These are phyloP conservation scores for Alternaria solani DNA, from an alignment of 2,329 filamentous ascomycete genomes.

Conservation along the genomic window DNA sequence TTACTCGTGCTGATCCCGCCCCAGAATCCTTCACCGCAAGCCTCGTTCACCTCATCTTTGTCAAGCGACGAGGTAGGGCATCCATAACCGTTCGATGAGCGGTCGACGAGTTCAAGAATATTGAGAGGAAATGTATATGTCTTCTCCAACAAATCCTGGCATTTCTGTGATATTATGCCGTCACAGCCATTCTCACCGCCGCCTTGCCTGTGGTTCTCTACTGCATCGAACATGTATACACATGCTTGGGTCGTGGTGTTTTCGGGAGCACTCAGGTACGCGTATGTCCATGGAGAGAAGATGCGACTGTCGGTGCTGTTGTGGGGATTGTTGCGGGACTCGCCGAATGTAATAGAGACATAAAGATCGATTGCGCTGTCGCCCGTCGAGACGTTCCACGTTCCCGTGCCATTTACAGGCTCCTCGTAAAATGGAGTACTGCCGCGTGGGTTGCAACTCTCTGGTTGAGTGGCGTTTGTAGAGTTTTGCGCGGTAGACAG, in stretches of 20 bases:
- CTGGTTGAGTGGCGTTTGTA: neutral
- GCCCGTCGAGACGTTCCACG: neutral
- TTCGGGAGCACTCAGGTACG: neutral
- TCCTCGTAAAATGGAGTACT: neutral
- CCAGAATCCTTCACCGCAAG: neutral
- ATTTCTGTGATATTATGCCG: neutral
- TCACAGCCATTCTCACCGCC: neutral
- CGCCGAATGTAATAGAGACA: slow-evolving; percentile 1
- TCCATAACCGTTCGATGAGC: neutral
- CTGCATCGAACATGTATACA: neutral
- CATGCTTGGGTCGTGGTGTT: neutral
- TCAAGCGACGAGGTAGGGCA: neutral
- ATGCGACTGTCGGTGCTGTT: too few species aligned
- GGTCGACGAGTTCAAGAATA: neutral
- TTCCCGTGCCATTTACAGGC: neutral
- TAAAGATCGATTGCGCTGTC: neutral
- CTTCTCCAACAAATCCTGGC: neutral
- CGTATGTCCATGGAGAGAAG: neutral
- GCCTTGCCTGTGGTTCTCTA: neutral
- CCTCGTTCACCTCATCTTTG: neutral
- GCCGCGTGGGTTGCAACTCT: neutral
- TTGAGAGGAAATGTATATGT: neutral
- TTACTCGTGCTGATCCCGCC: neutral
- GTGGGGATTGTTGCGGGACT: neutral
- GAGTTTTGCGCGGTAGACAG: neutral